These are phyloP conservation scores for Debaryomyces prosopidis DNA, from an alignment of 805 yeast genomes.

Conservation along the genomic window DNA sequence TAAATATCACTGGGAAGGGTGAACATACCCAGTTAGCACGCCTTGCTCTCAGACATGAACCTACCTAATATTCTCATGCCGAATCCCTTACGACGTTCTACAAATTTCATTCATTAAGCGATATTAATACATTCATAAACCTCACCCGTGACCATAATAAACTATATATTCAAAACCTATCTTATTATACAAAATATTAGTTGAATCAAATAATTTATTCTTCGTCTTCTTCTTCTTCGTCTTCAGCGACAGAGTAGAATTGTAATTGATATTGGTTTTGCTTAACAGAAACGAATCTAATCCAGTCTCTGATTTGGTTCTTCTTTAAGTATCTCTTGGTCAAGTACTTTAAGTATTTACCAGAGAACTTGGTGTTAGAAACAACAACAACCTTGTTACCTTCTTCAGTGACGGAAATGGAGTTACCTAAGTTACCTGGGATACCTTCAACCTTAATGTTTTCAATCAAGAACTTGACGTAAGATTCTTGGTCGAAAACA, in stretches of 20 bases:
- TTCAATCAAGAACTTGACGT: conserved; percentile 97
- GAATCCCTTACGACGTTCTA: not conserved
- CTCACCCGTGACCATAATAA: not conserved
- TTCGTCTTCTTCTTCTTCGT: conserved; percentile 89
- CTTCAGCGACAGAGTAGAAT: conserved; percentile 96
- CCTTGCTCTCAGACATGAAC: too few relatives aligned
- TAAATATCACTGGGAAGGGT: too few relatives aligned
- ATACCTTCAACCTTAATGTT: conserved; percentile 98
- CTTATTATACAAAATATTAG: not conserved
- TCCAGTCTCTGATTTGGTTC: conserved; percentile 99
- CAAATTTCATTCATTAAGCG: not conserved
- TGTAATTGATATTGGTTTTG: conserved; percentile 95
- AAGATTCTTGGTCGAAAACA: conserved; percentile 96
- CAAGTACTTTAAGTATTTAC: conserved; percentile 99
- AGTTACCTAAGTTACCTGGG: conserved; percentile 96
- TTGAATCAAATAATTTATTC: conserved; percentile 54
- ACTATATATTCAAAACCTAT: not conserved
- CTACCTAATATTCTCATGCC: too few relatives aligned
- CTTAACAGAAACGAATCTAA: conserved; percentile 95
- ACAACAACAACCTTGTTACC: conserved; percentile 89
- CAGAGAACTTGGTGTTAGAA: conserved; percentile 94
- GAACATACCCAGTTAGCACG: too few relatives aligned
- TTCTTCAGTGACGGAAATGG: conserved; percentile 81
- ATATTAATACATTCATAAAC: not conserved
- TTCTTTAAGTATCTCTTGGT: conserved; percentile 99